Percentiles rank a stretch among this genome's conserved stretches.
Conservation (phyloP, 805 yeast genomes). For the Blastobotrys mokoenaii region DNA sequence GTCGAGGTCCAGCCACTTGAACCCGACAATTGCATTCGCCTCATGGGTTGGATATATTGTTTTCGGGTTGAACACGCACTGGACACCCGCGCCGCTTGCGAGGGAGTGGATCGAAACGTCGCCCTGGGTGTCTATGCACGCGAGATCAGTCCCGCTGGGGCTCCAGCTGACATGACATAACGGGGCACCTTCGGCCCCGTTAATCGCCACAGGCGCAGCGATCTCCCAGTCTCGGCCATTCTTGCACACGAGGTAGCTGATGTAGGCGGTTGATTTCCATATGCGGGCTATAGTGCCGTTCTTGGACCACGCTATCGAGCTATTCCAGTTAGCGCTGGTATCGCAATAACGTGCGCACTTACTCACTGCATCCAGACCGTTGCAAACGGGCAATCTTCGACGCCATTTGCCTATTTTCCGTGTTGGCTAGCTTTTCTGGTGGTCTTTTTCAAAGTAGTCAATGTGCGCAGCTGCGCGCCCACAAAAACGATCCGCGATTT, state of each 20-base stretch:
- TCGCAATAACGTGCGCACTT: not conserved
- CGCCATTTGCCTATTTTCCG: not conserved
- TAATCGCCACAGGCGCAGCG: constrained; percentile 37
- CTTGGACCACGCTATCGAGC: constrained; percentile 63
- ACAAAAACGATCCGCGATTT: too few relatives aligned
- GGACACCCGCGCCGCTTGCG: constrained; percentile 19
- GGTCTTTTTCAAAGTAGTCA: too few relatives aligned
- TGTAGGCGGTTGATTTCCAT: constrained; percentile 30
- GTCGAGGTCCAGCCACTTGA: constrained; percentile 69
- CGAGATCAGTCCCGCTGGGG: constrained; percentile 70
- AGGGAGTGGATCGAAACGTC: constrained; percentile 22
- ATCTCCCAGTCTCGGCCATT: constrained; percentile 77
- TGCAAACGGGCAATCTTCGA: constrained; percentile 3
- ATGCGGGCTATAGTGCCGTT: constrained; percentile 77
- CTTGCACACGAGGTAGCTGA: constrained; percentile 63
- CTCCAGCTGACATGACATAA: constrained; percentile 46
- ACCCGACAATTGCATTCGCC: constrained; percentile 31
- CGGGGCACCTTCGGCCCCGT: constrained; percentile 9
- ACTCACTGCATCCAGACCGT: constrained; percentile 4
- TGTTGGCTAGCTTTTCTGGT: too few relatives aligned
- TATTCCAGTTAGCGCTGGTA: not conserved
- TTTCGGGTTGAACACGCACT: constrained; percentile 5
- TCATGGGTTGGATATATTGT: constrained; percentile 6
- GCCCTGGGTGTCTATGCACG: constrained; percentile 53
- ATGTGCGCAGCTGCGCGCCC: too few relatives aligned